A percentile compares a stretch with the other conserved stretches of the same genome.
These are phyloP conservation scores for Xylariaceae sp. DNA, from an alignment of 2,329 filamentous ascomycete species.

Conservation along the genomic window DNA sequence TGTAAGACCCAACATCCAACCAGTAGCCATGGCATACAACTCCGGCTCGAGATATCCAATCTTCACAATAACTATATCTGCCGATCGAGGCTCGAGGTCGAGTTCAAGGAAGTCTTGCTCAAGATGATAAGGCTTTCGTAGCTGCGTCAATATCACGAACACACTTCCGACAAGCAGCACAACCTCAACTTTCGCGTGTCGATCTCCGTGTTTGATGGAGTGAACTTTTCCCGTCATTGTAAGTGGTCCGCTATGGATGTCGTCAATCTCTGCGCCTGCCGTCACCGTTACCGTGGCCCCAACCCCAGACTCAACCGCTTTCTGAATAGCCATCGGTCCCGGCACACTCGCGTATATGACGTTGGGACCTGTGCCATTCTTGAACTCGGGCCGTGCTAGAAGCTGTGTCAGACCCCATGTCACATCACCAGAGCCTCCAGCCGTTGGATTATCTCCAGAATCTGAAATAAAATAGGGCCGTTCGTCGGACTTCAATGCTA, in stretches of 20 bases:
- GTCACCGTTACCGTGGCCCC: slow-evolving; percentile 47
- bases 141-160: slow-evolving; percentile 48
- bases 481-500: slow-evolving; percentile 36
- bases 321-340: slow-evolving; percentile 40
- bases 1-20: slow-evolving; percentile 52
- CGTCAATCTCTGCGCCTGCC: slow-evolving; percentile 47
- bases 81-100: slow-evolving; percentile 40
- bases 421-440: slow-evolving; percentile 51
- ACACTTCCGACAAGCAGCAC: slow-evolving; percentile 48
- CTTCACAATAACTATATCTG: slow-evolving; percentile 51
- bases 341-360: slow-evolving; percentile 53
- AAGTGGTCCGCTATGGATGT: slow-evolving; percentile 44
- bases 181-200: slow-evolving; percentile 43
- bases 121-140: slow-evolving; percentile 51
- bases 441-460: slow-evolving; percentile 53
- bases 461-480: slow-evolving; percentile 52
- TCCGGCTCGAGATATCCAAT: slow-evolving; percentile 55
- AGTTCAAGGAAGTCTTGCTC: slow-evolving; percentile 50
- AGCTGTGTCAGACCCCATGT: slow-evolving; percentile 47
- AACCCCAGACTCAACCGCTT: slow-evolving; percentile 42
- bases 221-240: slow-evolving; percentile 49
- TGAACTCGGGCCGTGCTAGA: slow-evolving; percentile 43
- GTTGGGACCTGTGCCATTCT: slow-evolving; percentile 31
- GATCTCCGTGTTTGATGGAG: slow-evolving; percentile 48
- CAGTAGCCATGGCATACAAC: slow-evolving; percentile 49